A percentile compares a stretch with the other conserved stretches of the same genome.
These are phyloP conservation scores for Uronychia binucleata DNA, from an alignment of 73 alveolate species.

Conservation along the genomic window DNA sequence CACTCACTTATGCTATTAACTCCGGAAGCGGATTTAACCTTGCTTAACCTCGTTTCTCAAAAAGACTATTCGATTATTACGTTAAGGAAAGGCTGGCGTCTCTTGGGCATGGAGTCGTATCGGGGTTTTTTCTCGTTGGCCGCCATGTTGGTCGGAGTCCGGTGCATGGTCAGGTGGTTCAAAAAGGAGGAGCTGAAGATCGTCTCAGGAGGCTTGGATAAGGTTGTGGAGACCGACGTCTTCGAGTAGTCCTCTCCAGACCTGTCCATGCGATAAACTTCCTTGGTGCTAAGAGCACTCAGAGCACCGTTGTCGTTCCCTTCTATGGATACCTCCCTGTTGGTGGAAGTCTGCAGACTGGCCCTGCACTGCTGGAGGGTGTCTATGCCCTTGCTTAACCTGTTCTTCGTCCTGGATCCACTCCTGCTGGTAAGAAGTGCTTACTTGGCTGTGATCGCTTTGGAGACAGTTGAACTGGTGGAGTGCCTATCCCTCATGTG, in stretches of 20 bases:
- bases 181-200: not conserved
- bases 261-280: not conserved
- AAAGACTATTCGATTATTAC: not conserved
- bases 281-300: not conserved
- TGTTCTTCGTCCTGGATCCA: too few species aligned
- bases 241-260: too few species aligned
- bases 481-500: too few species aligned
- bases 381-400: too few species aligned
- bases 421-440: too few species aligned
- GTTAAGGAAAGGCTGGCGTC: not conserved
- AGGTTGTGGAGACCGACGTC: too few species aligned
- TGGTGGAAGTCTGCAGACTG: too few species aligned
- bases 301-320: not conserved
- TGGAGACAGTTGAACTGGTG: too few species aligned
- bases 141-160: not conserved
- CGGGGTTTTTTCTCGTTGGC: not conserved
- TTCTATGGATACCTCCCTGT: not conserved
- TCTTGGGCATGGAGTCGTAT: not conserved
- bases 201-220: not conserved
- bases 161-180: not conserved
- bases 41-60: not conserved
- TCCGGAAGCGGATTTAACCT: constrained; percentile 64
- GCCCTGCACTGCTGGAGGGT: too few species aligned
- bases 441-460: too few species aligned
- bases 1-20: constrained; percentile 42